Evolutionary conservation across 305 asterid species (phyloP), one percentile per base, ranked within the genome.

Genomic region (Striga hermonthica): DNA sequence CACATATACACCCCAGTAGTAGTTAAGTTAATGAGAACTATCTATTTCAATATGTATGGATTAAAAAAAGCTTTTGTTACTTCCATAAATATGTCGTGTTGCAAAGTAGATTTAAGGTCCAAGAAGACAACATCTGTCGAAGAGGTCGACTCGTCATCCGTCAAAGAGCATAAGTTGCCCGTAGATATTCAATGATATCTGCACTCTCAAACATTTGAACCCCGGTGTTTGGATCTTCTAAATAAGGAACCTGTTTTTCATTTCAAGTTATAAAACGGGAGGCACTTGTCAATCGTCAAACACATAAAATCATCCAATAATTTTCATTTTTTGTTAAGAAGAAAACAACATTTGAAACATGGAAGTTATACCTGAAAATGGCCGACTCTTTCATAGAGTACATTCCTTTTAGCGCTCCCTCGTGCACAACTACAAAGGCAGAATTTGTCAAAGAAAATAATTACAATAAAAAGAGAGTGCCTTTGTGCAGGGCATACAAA

Each of bases 141-240:
- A 22, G 31, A 22, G 2, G 31, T 22, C 31, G 1, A 22, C 31
- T 50, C 34, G 7, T 12, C 13, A 47, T 44, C 47, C 10, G 60
- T 86, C 75, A 86, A 43, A 81, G 83, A 68, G 91, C 89, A 43
- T 92, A 92, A 64, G 95, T 89, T 64, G 95, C 87, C 78, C 69
- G 79, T 10, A 90, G 79, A 75, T 93, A 93, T 15, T 93, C 97
- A 35, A 87, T 79, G 52, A 93, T 93, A 28, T 87, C 95, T 53
- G 98, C 98, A 72, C 98, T 93, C 78, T 93, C 97, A 65, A 93
- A 93, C 97, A 86, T 93, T 60, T 88, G 84, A 71, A 90, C 77
- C 72, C 96, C 96, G 14, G 96, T 87, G 82, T 93, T 93, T 59
- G 96, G 95, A 81, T 93, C 97, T 76, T 93, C 98, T 40, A 93